These are phyloP conservation scores for Calonectria pseudoreteaudii DNA, from an alignment of 2,329 filamentous ascomycete species.

Conservation along the genomic window DNA sequence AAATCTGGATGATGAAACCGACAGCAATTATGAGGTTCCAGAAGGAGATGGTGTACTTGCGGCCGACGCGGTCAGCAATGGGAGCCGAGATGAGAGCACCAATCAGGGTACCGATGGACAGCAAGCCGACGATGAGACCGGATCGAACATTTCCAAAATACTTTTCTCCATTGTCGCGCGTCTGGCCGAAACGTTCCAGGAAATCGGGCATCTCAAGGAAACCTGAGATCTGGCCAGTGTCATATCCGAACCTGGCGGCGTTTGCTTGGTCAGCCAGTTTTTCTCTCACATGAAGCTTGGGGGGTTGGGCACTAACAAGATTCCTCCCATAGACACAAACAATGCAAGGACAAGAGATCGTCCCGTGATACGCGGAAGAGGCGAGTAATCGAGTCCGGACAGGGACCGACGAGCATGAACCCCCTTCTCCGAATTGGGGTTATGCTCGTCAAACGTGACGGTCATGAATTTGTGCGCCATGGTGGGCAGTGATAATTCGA, in stretches of 20 bases:
- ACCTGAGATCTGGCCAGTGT: slow-evolving; percentile 67
- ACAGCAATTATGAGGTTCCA: slow-evolving; percentile 71
- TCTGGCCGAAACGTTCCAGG: slow-evolving; percentile 61
- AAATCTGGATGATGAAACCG: slow-evolving; percentile 76
- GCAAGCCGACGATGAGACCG: slow-evolving; percentile 69
- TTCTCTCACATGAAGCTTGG: not conserved
- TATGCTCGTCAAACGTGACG: slow-evolving; percentile 57
- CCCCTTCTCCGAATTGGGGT: slow-evolving; percentile 54
- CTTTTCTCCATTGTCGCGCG: slow-evolving; percentile 50
- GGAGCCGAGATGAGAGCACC: slow-evolving; percentile 71
- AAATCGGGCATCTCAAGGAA: slow-evolving; percentile 71
- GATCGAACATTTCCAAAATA: slow-evolving; percentile 65
- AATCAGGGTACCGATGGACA: slow-evolving; percentile 70
- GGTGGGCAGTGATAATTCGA: slow-evolving; percentile 21
- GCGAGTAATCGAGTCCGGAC: slow-evolving; percentile 58
- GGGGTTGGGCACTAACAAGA: slow-evolving; percentile 51
- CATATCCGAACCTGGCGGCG: slow-evolving; percentile 54
- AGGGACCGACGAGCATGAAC: slow-evolving; percentile 47
- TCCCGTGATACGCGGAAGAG: slow-evolving; percentile 53
- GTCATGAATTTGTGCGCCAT: slow-evolving; percentile 39
- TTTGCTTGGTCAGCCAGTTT: not conserved
- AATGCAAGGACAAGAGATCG: slow-evolving; percentile 52
- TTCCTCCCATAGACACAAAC: slow-evolving; percentile 58
- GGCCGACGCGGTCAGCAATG: slow-evolving; percentile 74
- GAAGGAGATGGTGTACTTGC: slow-evolving; percentile 70